Evolutionary conservation across 73 alveolate species (phyloP).

Genomic region (Symbiodinium pilosum): DNA sequence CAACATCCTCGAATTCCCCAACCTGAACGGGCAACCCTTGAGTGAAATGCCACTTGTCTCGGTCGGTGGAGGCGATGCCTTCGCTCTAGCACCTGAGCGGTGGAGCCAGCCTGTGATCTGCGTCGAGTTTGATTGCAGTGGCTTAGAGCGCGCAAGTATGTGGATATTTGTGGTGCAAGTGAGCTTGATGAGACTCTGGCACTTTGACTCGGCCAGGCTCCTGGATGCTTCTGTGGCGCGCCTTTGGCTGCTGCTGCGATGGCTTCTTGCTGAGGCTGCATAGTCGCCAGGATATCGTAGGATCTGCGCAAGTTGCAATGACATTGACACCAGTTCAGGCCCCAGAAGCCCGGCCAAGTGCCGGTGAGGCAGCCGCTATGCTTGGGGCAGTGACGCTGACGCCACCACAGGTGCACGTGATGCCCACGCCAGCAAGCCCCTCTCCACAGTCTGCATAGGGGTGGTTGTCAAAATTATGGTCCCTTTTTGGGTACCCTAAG

Average conservation of each 20-base stretch:
- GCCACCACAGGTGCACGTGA: slow-evolving; percentile 43
- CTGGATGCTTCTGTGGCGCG: slow-evolving; percentile 77
- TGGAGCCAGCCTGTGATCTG: neutral
- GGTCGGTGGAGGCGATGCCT: neutral
- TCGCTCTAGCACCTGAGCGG: slow-evolving; percentile 2
- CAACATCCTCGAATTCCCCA: no score
- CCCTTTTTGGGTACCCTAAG: neutral
- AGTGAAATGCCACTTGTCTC: no score
- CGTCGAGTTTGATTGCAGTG: neutral
- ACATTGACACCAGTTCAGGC: no score
- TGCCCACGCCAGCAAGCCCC: neutral
- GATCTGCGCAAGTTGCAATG: no score
- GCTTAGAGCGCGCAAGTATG: neutral
- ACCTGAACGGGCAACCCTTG: no score
- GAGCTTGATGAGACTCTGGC: neutral
- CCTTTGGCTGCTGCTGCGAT: slow-evolving; percentile 52
- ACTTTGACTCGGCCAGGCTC: slow-evolving; percentile 19
- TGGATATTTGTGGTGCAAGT: neutral
- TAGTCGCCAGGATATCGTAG: neutral
- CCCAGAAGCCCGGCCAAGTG: slow-evolving; percentile 79
- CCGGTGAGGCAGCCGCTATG: slow-evolving; percentile 79
- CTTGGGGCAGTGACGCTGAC: slow-evolving; percentile 40
- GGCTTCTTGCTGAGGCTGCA: slow-evolving; percentile 78
- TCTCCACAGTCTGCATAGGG: no score
- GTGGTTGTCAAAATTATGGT: neutral